These are phyloP conservation scores for Sporopachydermia quercuum DNA, from an alignment of 805 yeast genomes.

Conservation along the genomic window DNA sequence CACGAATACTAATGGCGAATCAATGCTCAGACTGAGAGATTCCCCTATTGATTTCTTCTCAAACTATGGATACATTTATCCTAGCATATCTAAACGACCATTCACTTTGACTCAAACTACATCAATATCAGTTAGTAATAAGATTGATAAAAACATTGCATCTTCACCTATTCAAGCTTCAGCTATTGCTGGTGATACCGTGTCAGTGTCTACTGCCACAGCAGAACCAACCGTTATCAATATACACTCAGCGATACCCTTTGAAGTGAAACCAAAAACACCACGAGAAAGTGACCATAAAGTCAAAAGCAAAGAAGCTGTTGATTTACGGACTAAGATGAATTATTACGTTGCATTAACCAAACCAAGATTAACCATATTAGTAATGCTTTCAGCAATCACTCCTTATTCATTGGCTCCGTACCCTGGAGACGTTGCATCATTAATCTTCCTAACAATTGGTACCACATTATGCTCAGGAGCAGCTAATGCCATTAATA, in stretches of 20 bases:
- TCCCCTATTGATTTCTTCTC: slow-evolving; percentile 25
- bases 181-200: slow-evolving; percentile 20
- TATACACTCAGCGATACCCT: slow-evolving; percentile 7
- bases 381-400: slow-evolving; percentile 83
- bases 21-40: background rate
- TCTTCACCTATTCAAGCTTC: slow-evolving; percentile 18
- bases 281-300: slow-evolving; percentile 14
- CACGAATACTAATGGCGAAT: background rate
- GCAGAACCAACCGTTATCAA: slow-evolving; percentile 2
- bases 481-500: slow-evolving; percentile 91
- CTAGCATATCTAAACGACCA: slow-evolving; percentile 6
- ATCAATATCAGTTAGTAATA: background rate
- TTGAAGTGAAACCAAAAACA: slow-evolving; percentile 4
- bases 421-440: slow-evolving; percentile 53
- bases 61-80: slow-evolving; percentile 13
- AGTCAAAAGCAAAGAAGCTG: slow-evolving; percentile 20
- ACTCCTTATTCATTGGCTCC: slow-evolving; percentile 93
- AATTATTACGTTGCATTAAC: slow-evolving; percentile 56
- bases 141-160: slow-evolving; percentile 7
- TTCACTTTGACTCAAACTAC: slow-evolving; percentile 6
- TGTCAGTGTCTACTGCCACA: slow-evolving; percentile 6
- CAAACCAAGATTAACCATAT: slow-evolving; percentile 75
- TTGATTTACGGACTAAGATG: background rate
- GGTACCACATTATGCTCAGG: slow-evolving; percentile 88
- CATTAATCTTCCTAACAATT: slow-evolving; percentile 54